Evolutionary conservation across 345 rosid genomes (phyloP), one percentile per base, ranked within the genome.

Genomic region (Schrenkiella parvula): DNA sequence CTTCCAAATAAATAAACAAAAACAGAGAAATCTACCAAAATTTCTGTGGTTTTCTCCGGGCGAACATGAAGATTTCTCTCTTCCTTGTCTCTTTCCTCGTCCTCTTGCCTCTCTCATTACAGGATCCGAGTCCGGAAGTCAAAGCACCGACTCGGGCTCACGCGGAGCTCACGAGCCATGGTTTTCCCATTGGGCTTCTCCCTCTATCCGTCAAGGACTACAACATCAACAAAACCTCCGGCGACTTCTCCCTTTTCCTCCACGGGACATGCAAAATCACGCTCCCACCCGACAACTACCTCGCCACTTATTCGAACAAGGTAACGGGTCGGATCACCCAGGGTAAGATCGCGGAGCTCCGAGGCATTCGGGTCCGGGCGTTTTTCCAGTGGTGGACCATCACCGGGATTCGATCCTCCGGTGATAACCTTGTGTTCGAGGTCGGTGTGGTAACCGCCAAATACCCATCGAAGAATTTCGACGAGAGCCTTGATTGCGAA

Each of bases 221-320:
- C 84, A 6, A 66, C 72, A 44, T 93, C 55, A 89, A 90, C 84
- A 68, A 80, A 61, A 84, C 91, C 32, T 82, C 98, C 37, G 89
- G 97, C 14, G 80, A 82, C 15, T 93, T 93, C 87, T 75, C 79
- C 60, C 83, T 93, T 1, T 84, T 83, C 69, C 80, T 93, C 41
- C 78, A 80, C n/a, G 88, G 83, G 44, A 35, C 86, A 19, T 93
- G 98, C 80, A 82, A 80, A 77, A 26, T 93, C 73, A 87, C 86
- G 52, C 93, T 93, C 2, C 97, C 97, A 1, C 97, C 97, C 0
- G 98, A 93, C 51, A 93, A 93, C 82, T 90, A 93, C 81, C 61
- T 93, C 69, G 98, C 97, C 12, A 74, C 92, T n/a, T 93, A 90
- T 62, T 90, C 96, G 10, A 82, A 80, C 26, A 75, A 52, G 68